These are phyloP conservation scores for Cunninghamia lanceolata DNA, from an alignment of 75 land plant genomes.

Conservation along the genomic window DNA sequence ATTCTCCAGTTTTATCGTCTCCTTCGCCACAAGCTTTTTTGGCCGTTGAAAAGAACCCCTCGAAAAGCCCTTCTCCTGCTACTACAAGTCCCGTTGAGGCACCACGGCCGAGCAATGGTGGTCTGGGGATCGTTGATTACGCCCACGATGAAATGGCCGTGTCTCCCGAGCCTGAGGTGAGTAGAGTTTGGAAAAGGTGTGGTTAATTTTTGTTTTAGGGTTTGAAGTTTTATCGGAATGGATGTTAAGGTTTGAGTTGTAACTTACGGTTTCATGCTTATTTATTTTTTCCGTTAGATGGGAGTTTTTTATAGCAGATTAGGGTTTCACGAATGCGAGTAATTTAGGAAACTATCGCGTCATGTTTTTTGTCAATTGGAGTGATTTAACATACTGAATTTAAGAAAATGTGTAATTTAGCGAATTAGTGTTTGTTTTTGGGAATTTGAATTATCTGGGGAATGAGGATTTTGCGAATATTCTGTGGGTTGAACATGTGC, in stretches of 20 bases:
- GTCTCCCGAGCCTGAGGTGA: slow-evolving; percentile 78
- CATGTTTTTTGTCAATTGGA: not conserved
- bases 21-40: slow-evolving; percentile 5
- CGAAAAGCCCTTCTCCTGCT: not conserved
- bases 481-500: not conserved
- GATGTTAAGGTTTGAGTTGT: not conserved
- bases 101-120: slow-evolving; percentile 9
- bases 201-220: not conserved
- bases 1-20: not conserved
- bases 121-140: slow-evolving; percentile 77
- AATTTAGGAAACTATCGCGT: not conserved
- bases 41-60: slow-evolving; percentile 2
- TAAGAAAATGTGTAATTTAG: not conserved
- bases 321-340: too few relatives aligned
- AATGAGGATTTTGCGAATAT: not conserved
- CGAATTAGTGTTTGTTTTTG: not conserved
- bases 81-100: not conserved
- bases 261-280: not conserved
- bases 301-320: not conserved
- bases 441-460: not conserved
- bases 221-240: not conserved
- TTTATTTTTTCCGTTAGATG: not conserved
- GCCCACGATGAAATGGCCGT: slow-evolving; percentile 79
- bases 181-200: not conserved
- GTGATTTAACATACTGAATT: not conserved